A percentile compares a stretch with the other conserved stretches of the same genome.
Conservation (phyloP, 2,329 filamentous ascomycete genomes). For the Aspergillus sojae region DNA sequence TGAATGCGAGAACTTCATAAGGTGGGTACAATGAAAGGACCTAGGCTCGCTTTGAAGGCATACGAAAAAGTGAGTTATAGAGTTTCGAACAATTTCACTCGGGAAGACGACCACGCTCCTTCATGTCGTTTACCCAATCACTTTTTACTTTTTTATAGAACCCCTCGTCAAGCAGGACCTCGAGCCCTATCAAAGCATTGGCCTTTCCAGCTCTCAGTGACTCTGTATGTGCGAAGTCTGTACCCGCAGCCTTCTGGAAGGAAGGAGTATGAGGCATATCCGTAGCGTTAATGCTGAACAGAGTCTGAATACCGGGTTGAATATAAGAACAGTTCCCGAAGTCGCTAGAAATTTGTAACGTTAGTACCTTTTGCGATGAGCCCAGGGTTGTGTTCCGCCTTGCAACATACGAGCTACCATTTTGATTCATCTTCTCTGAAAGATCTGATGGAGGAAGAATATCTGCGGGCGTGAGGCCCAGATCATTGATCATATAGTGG, state of each 20-base stretch:
- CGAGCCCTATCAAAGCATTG: not conserved
- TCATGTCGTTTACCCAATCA: not conserved
- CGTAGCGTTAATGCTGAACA: not conserved
- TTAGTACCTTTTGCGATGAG: not conserved
- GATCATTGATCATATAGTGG: not conserved
- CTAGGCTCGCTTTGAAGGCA: not conserved
- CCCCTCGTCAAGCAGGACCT: conserved; percentile 2
- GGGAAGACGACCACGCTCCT: not conserved
- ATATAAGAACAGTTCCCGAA: conserved; percentile 2
- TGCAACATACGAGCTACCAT: conserved; percentile 1
- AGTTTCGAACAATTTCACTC: not conserved
- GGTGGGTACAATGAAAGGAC: not conserved
- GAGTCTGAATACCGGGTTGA: not conserved
- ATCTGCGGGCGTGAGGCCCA: not conserved
- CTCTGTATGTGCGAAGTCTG: not conserved
- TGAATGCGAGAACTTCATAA: not conserved
- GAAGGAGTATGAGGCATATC: not conserved
- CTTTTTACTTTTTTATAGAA: not conserved
- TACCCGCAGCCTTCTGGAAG: not conserved
- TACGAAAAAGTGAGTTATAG: not conserved
- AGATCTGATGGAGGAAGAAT: not conserved
- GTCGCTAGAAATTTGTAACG: not conserved
- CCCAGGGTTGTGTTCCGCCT: not conserved
- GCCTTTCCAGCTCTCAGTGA: not conserved
- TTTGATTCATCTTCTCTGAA: not conserved